Evolutionary conservation across 345 rosid genomes (phyloP).

Genomic region (Eucalyptus viminalis): DNA sequence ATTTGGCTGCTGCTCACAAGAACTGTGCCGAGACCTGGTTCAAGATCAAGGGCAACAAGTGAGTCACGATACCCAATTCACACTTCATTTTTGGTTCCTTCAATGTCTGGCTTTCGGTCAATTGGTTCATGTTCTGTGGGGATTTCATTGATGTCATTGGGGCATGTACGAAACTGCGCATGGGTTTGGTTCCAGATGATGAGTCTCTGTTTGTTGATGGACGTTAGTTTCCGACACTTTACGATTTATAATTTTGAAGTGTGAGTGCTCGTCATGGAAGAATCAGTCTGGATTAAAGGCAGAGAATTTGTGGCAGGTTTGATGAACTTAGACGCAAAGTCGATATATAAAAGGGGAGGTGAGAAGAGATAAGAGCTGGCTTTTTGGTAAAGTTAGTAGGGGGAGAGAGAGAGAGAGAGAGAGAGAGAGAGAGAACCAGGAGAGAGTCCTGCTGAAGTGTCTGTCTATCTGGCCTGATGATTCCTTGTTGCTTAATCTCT

Average conservation of each 20-base stretch:
- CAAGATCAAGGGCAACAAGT: constrained; percentile 35
- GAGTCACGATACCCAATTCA: background rate
- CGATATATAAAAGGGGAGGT: background rate
- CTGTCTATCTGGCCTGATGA: background rate
- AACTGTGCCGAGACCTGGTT: constrained; percentile 39
- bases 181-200: background rate
- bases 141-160: background rate
- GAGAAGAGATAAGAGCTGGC: background rate
- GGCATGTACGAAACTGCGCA: background rate
- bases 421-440: background rate
- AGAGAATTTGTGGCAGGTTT: background rate
- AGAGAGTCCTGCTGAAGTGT: background rate
- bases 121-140: background rate
- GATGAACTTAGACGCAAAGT: background rate
- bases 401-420: background rate
- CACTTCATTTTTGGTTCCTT: background rate
- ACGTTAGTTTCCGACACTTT: background rate
- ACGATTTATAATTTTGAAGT: background rate
- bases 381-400: background rate
- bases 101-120: background rate
- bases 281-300: background rate
- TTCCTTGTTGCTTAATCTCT: background rate
- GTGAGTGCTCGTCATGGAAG: background rate
- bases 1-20: constrained; percentile 29
- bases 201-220: background rate